Conservation (phyloP, 1,139 yeast genomes). For the Protomyces macrosporus region DNA sequence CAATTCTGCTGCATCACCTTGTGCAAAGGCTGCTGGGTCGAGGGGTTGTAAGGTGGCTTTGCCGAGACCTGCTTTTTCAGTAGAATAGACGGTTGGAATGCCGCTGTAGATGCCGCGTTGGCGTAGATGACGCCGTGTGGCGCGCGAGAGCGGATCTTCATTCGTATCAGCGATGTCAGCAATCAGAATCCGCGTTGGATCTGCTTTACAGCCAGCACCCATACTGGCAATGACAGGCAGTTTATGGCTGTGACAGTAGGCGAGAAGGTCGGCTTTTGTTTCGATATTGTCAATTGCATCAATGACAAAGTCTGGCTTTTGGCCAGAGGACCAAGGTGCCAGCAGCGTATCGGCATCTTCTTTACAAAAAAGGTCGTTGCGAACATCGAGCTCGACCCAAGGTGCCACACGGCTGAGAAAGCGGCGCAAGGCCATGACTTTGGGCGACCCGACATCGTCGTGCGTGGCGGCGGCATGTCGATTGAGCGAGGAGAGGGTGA, state of each 20-base stretch:
- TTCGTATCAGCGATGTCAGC: conserved; percentile 75
- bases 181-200: conserved; percentile 73
- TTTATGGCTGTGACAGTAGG: conserved; percentile 57
- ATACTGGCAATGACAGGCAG: conserved; percentile 76
- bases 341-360: conserved; percentile 57
- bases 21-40: conserved; percentile 68
- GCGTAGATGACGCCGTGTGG: conserved; percentile 77
- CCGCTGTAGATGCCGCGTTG: conserved; percentile 68
- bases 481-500: conserved; percentile 80
- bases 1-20: conserved; percentile 80
- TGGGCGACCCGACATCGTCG: conserved; percentile 83
- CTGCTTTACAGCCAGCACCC: conserved; percentile 93
- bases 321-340: conserved; percentile 42
- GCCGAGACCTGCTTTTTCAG: conserved; percentile 93
- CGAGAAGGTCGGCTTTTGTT: conserved; percentile 82
- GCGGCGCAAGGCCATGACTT: conserved; percentile 49
- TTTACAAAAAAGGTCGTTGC: conserved; percentile 69
- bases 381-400: conserved; percentile 77
- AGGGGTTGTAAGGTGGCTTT: conserved; percentile 83
- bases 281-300: conserved; percentile 96
- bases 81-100: conserved; percentile 83
- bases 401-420: conserved; percentile 76
- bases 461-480: conserved; percentile 90
- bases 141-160: conserved; percentile 88
- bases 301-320: conserved; percentile 53